Evolutionary conservation across 73 alveolate species (phyloP), one percentile per base, ranked within the genome.

Genomic region (Blepharisma japonicum): DNA sequence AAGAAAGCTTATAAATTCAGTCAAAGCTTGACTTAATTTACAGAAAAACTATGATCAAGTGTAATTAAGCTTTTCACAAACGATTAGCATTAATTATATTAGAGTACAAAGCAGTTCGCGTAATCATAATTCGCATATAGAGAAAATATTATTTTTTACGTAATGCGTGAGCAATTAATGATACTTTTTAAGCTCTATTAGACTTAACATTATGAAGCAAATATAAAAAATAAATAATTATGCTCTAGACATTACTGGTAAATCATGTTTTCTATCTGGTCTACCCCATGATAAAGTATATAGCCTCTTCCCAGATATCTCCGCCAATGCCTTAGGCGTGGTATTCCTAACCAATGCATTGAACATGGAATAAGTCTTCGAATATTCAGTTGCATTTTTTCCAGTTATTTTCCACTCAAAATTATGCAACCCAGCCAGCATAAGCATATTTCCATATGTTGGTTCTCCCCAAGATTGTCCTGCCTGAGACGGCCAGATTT

Each of bases 381-480:
- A 77, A 50, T 88, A 81, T 4, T 83, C 80, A 0, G 68, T 78
- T 42, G 79, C 77, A 79, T 88, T 88, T 68, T 92, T 79, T 8
- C 85, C 48, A 53, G 71, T 80, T 0, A 80, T 78, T 7, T 53
- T 45, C 56, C 79, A 84, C 23, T 92, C 71, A 55, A 90, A 88
- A 50, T 88, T 90, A 71, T 38, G 71, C 45, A 88, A 49, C 8
- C 95, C 95, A 45, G 92, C 88, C 54, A 46, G 39, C 32, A 74
- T 38, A 0, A 88, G 89, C 90, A 88, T 85, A 38, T 88, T 56
- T 79, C 78, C 56, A 9, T 83, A 45, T 49, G 55, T 56, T 6
- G 86, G 87, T 42, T 49, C 51, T n/a, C 95, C 95, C 92, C 92
- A 88, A 77, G 79, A 84, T 49, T 84, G 79, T 5, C 89, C 89